Evolutionary conservation across 1,284 basidiomycete genomes (phyloP).

Genomic region (Apiotrichum brassicae): DNA sequence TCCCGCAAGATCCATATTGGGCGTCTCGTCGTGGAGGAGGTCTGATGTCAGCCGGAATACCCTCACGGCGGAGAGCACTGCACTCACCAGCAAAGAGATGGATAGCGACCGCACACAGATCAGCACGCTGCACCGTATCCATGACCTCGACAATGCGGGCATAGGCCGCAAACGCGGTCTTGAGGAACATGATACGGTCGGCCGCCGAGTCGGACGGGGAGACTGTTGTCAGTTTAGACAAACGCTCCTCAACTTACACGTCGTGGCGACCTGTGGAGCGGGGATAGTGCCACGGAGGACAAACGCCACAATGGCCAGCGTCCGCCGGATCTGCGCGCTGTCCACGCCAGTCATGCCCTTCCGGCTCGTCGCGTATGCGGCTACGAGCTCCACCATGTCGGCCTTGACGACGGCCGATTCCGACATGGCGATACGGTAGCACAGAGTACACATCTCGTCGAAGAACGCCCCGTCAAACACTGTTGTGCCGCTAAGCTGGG

Average conservation of each 20-base stretch:
- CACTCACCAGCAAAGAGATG: conserved; percentile 68
- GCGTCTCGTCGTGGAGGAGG: conserved; percentile 72
- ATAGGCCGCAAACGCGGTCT: conserved; percentile 62
- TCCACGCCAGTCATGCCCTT: conserved; percentile 24
- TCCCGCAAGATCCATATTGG: conserved; percentile 68
- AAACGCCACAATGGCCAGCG: conserved; percentile 55
- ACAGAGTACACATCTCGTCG: conserved; percentile 81
- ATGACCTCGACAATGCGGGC: conserved; percentile 59
- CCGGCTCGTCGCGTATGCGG: conserved; percentile 56
- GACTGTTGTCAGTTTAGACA: conserved; percentile 13
- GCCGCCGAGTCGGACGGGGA: conserved; percentile 48
- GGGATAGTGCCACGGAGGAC: conserved; percentile 66
- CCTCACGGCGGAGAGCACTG: not conserved
- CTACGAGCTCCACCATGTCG: conserved; percentile 68
- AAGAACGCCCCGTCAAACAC: conserved; percentile 75
- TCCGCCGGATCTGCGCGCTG: conserved; percentile 36
- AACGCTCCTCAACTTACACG: conserved; percentile 51
- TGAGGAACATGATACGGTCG: conserved; percentile 62
- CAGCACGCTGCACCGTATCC: conserved; percentile 51
- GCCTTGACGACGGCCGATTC: conserved; percentile 68
- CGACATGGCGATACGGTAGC: conserved; percentile 82
- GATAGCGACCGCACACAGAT: conserved; percentile 72
- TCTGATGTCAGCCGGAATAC: conserved; percentile 50
- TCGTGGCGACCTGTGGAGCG: conserved; percentile 53
- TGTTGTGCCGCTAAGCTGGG: conserved; percentile 71